A percentile compares a stretch with the other conserved stretches of the same genome.
phyloP scores from a whole-genome alignment of 306 rosid genomes.

The Fragaria iinumae region DNA sequence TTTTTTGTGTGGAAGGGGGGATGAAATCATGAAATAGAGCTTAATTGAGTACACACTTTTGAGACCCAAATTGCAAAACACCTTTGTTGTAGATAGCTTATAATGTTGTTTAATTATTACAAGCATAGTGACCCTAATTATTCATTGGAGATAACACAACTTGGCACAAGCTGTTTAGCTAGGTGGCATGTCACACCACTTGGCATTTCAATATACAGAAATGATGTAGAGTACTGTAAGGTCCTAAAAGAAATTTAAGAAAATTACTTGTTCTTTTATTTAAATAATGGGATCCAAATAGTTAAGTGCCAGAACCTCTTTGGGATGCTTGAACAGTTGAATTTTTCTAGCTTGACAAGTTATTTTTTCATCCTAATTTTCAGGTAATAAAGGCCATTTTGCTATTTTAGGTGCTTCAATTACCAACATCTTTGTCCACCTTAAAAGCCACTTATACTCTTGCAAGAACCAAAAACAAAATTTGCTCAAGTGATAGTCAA shows the following conservation, averaged over 20 bases:
- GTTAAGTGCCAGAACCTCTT: neutral
- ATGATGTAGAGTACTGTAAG: neutral
- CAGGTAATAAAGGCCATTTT: neutral
- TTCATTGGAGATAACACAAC: neutral
- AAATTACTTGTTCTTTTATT: neutral
- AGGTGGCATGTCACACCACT: constrained; percentile 15
- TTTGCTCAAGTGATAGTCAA: neutral
- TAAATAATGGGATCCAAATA: neutral
- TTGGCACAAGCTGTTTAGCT: constrained; percentile 10
- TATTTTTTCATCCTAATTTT: neutral
- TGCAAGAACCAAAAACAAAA: neutral
- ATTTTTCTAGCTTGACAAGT: neutral
- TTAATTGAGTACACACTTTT: neutral
- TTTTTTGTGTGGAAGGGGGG: neutral
- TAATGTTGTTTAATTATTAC: neutral
- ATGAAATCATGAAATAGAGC: neutral
- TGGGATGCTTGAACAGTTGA: neutral
- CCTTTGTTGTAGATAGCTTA: too few species aligned
- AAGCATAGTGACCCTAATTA: neutral
- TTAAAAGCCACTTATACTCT: neutral
- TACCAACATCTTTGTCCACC: neutral
- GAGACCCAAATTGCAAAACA: neutral
- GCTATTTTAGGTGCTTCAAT: constrained; percentile 1
- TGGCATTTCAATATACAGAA: neutral
- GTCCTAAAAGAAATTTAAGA: neutral